Conservation (phyloP, 176 grass and related monocot genomes). For the Triticum aestivum region IWGSC_CS_RefSeq_v2.1 NC_057812.1:436577822-436578321, state of each 20-base stretch:
- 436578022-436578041: slow-evolving; percentile 78
- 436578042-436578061: slow-evolving; percentile 89
- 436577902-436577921: slow-evolving; percentile 52
- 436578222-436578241: slow-evolving; percentile 86
- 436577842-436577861: slow-evolving; percentile 62
- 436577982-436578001: slow-evolving; percentile 64
- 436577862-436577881: slow-evolving; percentile 67
- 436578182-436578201: slow-evolving; percentile 75
- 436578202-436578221: slow-evolving; percentile 97
- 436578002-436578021: slow-evolving; percentile 76
- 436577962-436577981: slow-evolving; percentile 71
- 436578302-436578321: slow-evolving; percentile 81
- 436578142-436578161: slow-evolving; percentile 89
- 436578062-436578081: slow-evolving; percentile 72
- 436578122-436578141: slow-evolving; percentile 85
- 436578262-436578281: slow-evolving; percentile 93
- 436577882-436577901: slow-evolving; percentile 60
- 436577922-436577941: slow-evolving; percentile 58
- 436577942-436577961: slow-evolving; percentile 63
- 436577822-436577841: slow-evolving; percentile 70
- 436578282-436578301: slow-evolving; percentile 86
- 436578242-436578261: slow-evolving; percentile 80
- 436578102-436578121: slow-evolving; percentile 75
- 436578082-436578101: slow-evolving; percentile 68
- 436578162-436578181: slow-evolving; percentile 62